Conservation (phyloP, 192 early-diverging fungal genomes). For the Phlyctochytrium planicorne region DNA sequence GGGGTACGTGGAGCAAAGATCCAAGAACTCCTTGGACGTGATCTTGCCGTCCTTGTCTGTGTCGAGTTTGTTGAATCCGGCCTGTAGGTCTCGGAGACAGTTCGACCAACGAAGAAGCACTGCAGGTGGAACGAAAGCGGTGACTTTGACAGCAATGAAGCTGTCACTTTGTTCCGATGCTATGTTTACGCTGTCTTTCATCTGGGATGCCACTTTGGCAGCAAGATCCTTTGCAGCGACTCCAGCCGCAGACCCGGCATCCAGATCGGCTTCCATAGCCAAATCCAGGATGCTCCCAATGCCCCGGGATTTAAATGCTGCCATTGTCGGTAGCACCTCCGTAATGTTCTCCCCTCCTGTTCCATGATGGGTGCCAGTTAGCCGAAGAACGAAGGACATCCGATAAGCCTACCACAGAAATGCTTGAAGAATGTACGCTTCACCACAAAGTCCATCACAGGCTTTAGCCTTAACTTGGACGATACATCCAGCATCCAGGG, state of each 20-base stretch:
- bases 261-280: slow-evolving; percentile 67
- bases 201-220: slow-evolving; percentile 64
- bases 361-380: not conserved
- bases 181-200: slow-evolving; percentile 71
- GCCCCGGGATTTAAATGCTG: slow-evolving; percentile 49
- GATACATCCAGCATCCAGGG: slow-evolving; percentile 56
- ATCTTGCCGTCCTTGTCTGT: slow-evolving; percentile 26
- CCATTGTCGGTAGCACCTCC: slow-evolving; percentile 84
- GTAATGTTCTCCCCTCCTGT: slow-evolving; percentile 81
- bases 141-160: slow-evolving; percentile 88
- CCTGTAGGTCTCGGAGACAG: slow-evolving; percentile 46
- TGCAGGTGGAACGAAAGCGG: slow-evolving; percentile 74
- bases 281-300: slow-evolving; percentile 88
- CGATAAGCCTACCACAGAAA: slow-evolving; percentile 68
- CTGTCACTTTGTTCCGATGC: slow-evolving; percentile 62
- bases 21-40: slow-evolving; percentile 14
- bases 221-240: slow-evolving; percentile 40
- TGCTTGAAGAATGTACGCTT: slow-evolving; percentile 89
- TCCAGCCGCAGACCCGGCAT: slow-evolving; percentile 21
- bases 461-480: slow-evolving; percentile 39
- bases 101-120: slow-evolving; percentile 73
- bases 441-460: slow-evolving; percentile 39
- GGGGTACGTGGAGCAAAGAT: slow-evolving; percentile 27
- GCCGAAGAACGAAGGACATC: not conserved
- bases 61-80: slow-evolving; percentile 44